Evolutionary conservation across 768 basidiomycete genomes (phyloP).

Genomic region (Hypholoma sublateritium): DNA sequence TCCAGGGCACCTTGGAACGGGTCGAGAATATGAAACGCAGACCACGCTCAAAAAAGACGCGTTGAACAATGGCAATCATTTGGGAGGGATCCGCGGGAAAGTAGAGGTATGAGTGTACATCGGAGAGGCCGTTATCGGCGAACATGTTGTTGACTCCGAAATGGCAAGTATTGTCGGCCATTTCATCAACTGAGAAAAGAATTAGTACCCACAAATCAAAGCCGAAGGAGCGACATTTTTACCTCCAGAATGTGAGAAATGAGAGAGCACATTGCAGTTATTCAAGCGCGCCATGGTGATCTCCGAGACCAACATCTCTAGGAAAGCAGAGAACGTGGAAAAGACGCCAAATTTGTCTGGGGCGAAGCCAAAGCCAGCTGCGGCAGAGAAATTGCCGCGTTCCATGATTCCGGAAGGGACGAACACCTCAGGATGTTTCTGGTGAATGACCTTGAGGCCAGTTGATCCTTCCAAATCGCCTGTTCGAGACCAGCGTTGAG

Average conservation of each 20-base stretch:
- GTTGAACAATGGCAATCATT: constrained; percentile 74
- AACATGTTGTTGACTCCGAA: constrained; percentile 79
- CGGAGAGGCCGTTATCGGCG: constrained; percentile 84
- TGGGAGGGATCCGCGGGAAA: constrained; percentile 86
- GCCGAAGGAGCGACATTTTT: constrained; percentile 20
- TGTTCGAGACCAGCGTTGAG: constrained; percentile 21
- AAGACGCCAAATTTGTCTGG: constrained; percentile 83
- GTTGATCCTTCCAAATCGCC: constrained; percentile 89
- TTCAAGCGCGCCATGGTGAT: constrained; percentile 93
- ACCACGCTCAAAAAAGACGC: constrained; percentile 82
- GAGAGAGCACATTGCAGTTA: constrained; percentile 82
- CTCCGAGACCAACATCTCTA: constrained; percentile 89
- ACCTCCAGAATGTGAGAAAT: constrained; percentile 90
- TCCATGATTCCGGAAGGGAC: constrained; percentile 87
- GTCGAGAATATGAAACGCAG: constrained; percentile 88
- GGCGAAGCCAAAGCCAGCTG: constrained; percentile 86
- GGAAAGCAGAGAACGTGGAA: constrained; percentile 89
- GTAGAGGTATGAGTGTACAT: constrained; percentile 78
- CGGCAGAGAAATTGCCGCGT: constrained; percentile 80
- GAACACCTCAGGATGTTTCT: constrained; percentile 89
- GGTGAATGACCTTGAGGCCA: constrained; percentile 83
- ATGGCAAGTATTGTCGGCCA: constrained; percentile 52
- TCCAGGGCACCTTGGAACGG: constrained; percentile 85
- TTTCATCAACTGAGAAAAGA: constrained; percentile 54
- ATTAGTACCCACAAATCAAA: background rate